phyloP scores from a whole-genome alignment of 768 basidiomycete species.

The Hericium coralloides region DNA sequence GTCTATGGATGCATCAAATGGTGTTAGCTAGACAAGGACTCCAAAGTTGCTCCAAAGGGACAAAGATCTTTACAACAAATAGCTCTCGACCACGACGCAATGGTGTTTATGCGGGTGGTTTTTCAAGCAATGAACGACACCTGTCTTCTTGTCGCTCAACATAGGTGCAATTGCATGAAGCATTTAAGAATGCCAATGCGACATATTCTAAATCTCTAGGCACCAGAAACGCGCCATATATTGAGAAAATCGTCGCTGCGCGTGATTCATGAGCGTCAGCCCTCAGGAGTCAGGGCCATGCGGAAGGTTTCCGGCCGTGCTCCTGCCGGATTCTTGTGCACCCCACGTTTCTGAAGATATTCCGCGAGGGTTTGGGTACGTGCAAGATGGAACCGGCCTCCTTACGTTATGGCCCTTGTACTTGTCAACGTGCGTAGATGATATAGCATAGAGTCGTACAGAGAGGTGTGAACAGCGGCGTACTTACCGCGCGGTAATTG shows the following conservation, averaged over 20 bases:
- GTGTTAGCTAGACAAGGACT: too few relatives aligned
- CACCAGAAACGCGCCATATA: slow-evolving; percentile 55
- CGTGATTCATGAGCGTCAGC: slow-evolving; percentile 74
- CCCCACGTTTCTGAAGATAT: slow-evolving; percentile 53
- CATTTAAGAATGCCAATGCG: slow-evolving; percentile 25
- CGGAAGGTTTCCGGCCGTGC: slow-evolving; percentile 42
- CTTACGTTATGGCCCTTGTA: too few relatives aligned
- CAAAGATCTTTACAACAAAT: too few relatives aligned
- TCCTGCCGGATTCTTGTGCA: slow-evolving; percentile 44
- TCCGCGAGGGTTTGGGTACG: slow-evolving; percentile 12
- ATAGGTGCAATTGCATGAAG: slow-evolving; percentile 73
- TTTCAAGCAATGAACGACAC: slow-evolving; percentile 81
- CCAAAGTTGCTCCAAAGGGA: too few relatives aligned
- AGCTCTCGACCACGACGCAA: too few relatives aligned
- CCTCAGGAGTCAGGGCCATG: slow-evolving; percentile 56
- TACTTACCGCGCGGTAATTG: too few relatives aligned
- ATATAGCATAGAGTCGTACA: too few relatives aligned
- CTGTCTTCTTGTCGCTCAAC: slow-evolving; percentile 64
- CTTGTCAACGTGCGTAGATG: too few relatives aligned
- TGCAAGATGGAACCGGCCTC: slow-evolving; percentile 53
- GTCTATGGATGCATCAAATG: too few relatives aligned
- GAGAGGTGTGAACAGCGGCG: too few relatives aligned
- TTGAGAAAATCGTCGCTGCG: slow-evolving; percentile 42
- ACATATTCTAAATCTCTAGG: not conserved
- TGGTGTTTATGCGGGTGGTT: too few relatives aligned